Conservation (phyloP, 1,284 basidiomycete species). For the Coniophora puteana region DNA sequence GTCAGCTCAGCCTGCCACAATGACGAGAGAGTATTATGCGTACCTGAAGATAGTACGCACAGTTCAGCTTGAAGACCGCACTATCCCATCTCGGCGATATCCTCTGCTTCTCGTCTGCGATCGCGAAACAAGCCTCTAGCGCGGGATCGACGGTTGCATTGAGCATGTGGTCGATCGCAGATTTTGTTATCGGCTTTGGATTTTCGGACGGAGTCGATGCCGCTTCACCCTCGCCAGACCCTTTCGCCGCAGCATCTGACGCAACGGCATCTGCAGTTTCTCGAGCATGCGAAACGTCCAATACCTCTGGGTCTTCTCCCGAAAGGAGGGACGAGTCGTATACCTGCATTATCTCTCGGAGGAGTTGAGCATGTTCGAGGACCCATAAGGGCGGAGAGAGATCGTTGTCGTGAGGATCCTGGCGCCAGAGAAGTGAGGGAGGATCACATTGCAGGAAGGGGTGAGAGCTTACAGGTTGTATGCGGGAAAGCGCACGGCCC, state of each 20-base stretch:
- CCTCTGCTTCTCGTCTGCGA: constrained; percentile 63
- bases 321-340: constrained; percentile 80
- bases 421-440: constrained; percentile 3
- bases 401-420: constrained; percentile 76
- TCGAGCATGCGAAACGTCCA: too few species aligned
- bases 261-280: background rate
- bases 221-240: background rate
- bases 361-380: constrained; percentile 77
- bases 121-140: constrained; percentile 69
- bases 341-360: constrained; percentile 86
- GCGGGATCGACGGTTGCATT: constrained; percentile 83
- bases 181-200: constrained; percentile 41
- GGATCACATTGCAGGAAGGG: background rate
- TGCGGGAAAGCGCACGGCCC: constrained; percentile 69
- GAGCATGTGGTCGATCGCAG: constrained; percentile 70
- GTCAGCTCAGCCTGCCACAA: constrained; percentile 4
- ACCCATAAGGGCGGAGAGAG: constrained; percentile 76
- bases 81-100: constrained; percentile 68
- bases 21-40: background rate
- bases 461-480: constrained; percentile 57
- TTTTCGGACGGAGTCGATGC: background rate
- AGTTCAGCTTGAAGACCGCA: constrained; percentile 82
- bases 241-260: background rate
- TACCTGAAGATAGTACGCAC: constrained; percentile 76
- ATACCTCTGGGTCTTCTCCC: constrained; percentile 45